phyloP scores from a whole-genome alignment of 2,329 filamentous ascomycete genomes.

The Neopestalotiopsis rosae region DNA sequence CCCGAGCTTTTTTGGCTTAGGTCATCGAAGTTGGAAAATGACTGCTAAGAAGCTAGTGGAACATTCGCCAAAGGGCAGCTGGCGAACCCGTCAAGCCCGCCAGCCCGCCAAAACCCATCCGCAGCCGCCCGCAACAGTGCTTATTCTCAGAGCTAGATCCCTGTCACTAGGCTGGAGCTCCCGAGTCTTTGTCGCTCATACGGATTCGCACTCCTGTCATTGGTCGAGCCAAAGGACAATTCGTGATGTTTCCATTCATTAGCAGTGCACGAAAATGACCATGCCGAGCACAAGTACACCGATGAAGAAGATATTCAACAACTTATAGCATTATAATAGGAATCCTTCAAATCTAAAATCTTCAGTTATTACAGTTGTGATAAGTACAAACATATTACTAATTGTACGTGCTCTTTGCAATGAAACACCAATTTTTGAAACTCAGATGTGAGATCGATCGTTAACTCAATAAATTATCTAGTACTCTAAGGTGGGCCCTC shows the following conservation, averaged over 20 bases:
- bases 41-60: slow-evolving; percentile 20
- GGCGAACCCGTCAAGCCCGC: background rate
- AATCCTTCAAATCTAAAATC: too few species aligned
- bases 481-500: too few species aligned
- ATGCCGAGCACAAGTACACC: too few species aligned
- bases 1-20: slow-evolving; percentile 4
- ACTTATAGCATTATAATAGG: too few species aligned
- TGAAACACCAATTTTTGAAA: too few species aligned
- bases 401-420: too few species aligned
- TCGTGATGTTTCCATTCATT: background rate
- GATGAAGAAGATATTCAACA: too few species aligned
- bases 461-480: too few species aligned
- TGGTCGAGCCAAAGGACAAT: background rate
- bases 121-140: background rate
- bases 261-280: too few species aligned
- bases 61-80: slow-evolving; percentile 17
- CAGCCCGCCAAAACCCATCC: background rate
- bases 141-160: background rate
- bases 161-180: background rate
- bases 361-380: too few species aligned
- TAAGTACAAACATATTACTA: too few species aligned
- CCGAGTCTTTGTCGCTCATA: background rate
- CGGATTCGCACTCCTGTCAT: background rate
- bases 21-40: background rate
- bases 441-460: too few species aligned